phyloP scores from a whole-genome alignment of 257 asterid species.

The Solanum gracilifrons region DNA sequence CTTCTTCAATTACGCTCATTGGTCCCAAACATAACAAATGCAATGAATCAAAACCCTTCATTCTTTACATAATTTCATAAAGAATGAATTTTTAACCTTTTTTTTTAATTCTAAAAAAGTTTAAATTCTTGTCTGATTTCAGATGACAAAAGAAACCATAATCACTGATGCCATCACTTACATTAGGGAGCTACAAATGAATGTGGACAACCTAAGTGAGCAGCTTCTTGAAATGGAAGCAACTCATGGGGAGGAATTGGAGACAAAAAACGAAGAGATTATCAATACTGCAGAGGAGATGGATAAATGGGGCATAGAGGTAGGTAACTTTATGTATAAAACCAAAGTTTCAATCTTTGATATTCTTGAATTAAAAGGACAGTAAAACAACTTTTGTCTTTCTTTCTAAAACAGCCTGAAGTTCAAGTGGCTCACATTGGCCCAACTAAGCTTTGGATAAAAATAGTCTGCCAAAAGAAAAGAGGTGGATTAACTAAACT shows the following conservation, averaged over 20 bases:
- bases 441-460: slow-evolving; percentile 63
- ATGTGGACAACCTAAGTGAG: slow-evolving; percentile 41
- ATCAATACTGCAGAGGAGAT: slow-evolving; percentile 25
- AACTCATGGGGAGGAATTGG: slow-evolving; percentile 3
- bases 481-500: slow-evolving; percentile 42
- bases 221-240: slow-evolving; percentile 48
- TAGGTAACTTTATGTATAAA: background rate
- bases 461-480: slow-evolving; percentile 42
- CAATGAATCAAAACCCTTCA: slow-evolving; percentile 15
- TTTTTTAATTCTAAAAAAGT: background rate
- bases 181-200: slow-evolving; percentile 40
- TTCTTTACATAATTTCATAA: background rate
- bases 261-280: background rate
- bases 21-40: slow-evolving; percentile 80
- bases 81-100: background rate
- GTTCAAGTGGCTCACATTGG: slow-evolving; percentile 38
- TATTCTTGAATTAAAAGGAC: background rate
- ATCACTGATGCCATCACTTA: slow-evolving; percentile 69
- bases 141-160: slow-evolving; percentile 76
- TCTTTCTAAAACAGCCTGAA: slow-evolving; percentile 26
- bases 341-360: background rate
- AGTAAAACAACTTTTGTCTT: background rate
- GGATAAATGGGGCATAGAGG: slow-evolving; percentile 34
- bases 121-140: background rate
- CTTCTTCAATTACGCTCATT: slow-evolving; percentile 64